Conservation (phyloP, 2,329 filamentous ascomycete genomes). For the Pleurostoma richardsiae region DNA sequence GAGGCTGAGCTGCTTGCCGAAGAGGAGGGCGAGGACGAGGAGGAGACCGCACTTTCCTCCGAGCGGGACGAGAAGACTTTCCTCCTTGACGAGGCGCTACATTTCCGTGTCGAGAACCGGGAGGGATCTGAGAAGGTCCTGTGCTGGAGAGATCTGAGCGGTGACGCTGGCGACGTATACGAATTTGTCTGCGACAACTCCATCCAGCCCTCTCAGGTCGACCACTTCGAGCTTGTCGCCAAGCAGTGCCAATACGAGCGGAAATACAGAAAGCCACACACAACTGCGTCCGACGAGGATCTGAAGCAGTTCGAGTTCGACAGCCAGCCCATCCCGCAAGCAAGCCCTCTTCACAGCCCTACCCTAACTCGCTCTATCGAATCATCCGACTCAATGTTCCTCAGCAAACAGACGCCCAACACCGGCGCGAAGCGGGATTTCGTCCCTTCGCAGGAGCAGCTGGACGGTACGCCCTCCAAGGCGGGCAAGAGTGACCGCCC, state of each 20-base stretch:
- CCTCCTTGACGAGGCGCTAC: slow-evolving; percentile 84
- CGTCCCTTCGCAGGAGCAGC: slow-evolving; percentile 10
- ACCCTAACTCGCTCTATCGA: slow-evolving; percentile 49
- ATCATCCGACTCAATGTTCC: slow-evolving; percentile 52
- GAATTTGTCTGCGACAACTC: slow-evolving; percentile 91
- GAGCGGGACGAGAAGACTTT: slow-evolving; percentile 98
- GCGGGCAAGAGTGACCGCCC: slow-evolving; percentile 26
- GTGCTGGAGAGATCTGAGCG: slow-evolving; percentile 92
- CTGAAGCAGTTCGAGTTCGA: slow-evolving; percentile 78
- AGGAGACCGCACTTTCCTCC: slow-evolving; percentile 63
- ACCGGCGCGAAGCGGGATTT: slow-evolving; percentile 37
- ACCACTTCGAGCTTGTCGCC: slow-evolving; percentile 76
- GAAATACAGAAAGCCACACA: slow-evolving; percentile 78
- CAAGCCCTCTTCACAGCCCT: slow-evolving; percentile 58
- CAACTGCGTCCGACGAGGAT: slow-evolving; percentile 76
- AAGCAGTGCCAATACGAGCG: slow-evolving; percentile 96
- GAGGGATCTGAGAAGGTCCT: slow-evolving; percentile 79
- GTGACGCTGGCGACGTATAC: slow-evolving; percentile 91
- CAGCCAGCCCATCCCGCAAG: slow-evolving; percentile 58
- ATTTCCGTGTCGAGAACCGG: slow-evolving; percentile 79
- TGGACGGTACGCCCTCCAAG: slow-evolving; percentile 22
- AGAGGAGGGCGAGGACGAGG: slow-evolving; percentile 79
- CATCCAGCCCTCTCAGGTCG: slow-evolving; percentile 64
- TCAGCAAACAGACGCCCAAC: slow-evolving; percentile 42
- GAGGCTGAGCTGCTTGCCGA: slow-evolving; percentile 89